These are phyloP conservation scores for Pseudogymnoascus sp. DNA, from an alignment of 2,329 filamentous ascomycete genomes.

Conservation along the genomic window DNA sequence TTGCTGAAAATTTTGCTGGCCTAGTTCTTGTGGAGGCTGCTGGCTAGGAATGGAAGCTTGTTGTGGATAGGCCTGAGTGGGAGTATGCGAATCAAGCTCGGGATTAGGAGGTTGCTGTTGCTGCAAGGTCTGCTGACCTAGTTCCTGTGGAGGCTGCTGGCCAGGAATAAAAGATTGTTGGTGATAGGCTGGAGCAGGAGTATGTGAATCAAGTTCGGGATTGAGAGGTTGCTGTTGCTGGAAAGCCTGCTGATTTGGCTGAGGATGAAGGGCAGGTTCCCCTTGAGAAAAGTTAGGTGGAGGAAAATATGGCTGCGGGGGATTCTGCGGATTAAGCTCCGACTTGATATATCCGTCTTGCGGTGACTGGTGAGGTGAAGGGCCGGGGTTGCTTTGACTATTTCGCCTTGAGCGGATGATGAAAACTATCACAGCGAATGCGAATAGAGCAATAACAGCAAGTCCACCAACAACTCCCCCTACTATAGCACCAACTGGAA, in stretches of 20 bases:
- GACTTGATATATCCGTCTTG: not conserved
- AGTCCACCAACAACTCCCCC: not conserved
- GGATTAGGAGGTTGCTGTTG: not conserved
- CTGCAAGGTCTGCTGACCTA: not conserved
- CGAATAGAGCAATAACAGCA: not conserved
- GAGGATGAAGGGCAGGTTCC: not conserved
- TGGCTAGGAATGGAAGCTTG: not conserved
- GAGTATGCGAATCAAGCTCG: not conserved
- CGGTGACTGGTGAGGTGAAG: not conserved
- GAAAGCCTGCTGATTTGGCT: not conserved
- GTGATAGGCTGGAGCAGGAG: not conserved
- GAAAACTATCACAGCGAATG: not conserved
- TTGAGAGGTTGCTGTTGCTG: not conserved
- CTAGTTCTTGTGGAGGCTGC: not conserved
- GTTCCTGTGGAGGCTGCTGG: not conserved
- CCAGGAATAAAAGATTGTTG: not conserved
- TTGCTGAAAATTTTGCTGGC: not conserved
- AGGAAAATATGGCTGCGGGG: not conserved
- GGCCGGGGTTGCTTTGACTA: not conserved
- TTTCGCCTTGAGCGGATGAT: not conserved
- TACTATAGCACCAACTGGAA: not conserved
- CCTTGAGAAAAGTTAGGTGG: not conserved
- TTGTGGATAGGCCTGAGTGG: not conserved
- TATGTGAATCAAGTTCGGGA: not conserved
- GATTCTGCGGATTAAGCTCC: not conserved